These are phyloP conservation scores for Talaromyces trachyspermus DNA, from an alignment of 495 filamentous ascomycete genomes.

Conservation along the genomic window DNA sequence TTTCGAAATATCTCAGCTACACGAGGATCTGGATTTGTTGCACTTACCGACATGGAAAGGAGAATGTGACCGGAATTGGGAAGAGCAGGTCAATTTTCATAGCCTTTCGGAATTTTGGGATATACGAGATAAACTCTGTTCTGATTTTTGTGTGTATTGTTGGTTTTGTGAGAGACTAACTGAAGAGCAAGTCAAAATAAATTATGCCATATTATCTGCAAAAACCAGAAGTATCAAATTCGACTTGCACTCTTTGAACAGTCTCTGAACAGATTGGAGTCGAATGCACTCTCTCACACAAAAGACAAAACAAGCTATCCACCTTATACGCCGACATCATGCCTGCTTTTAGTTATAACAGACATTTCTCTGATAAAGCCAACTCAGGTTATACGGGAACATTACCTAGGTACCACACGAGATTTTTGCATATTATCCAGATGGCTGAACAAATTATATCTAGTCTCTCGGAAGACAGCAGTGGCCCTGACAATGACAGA, in stretches of 20 bases:
- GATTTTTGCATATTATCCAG: neutral
- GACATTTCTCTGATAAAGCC: neutral
- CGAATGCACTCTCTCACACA: neutral
- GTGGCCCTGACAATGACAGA: conserved; percentile 59
- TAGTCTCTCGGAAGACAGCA: no score
- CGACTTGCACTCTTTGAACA: neutral
- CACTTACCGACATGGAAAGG: neutral
- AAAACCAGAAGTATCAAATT: neutral
- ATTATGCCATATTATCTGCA: neutral
- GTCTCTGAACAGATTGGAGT: neutral
- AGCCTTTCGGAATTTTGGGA: neutral
- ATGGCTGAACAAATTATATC: no score
- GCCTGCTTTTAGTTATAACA: neutral
- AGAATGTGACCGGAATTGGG: neutral
- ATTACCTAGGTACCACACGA: neutral
- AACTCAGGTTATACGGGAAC: neutral
- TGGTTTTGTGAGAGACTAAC: neutral
- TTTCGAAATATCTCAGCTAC: neutral
- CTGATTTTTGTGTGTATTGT: neutral
- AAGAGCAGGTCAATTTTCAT: neutral
- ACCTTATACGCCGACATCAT: neutral
- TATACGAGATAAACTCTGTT: neutral
- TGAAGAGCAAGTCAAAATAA: neutral
- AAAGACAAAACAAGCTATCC: neutral
- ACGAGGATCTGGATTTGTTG: neutral